A percentile compares a stretch with the other conserved stretches of the same genome.
phyloP scores from a whole-genome alignment of 129 eudicot genomes.

The Escallonia rubra region DNA sequence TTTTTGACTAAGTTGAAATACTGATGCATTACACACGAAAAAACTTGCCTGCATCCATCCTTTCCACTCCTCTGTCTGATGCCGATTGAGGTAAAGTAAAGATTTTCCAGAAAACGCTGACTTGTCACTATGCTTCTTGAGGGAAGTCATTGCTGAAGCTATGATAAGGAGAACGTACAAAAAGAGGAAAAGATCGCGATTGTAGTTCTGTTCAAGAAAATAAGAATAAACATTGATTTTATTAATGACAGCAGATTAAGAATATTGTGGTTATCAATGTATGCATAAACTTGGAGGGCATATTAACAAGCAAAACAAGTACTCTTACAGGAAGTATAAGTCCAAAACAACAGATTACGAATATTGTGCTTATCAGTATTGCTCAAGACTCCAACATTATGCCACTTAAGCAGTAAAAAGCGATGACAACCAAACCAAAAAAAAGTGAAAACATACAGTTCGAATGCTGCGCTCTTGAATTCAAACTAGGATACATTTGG shows the following conservation, averaged over 20 bases:
- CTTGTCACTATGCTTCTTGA: constrained; percentile 85
- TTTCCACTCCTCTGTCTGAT: constrained; percentile 98
- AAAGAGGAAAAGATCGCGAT: constrained; percentile 83
- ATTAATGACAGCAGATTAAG: background rate
- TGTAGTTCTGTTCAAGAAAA: constrained; percentile 63
- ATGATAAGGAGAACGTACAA: constrained; percentile 72
- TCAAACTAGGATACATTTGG: no score
- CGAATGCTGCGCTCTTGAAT: no score
- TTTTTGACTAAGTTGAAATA: background rate
- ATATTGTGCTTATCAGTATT: no score
- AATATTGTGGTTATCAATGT: background rate
- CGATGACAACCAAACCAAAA: no score
- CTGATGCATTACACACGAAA: constrained; percentile 1
- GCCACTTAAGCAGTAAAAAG: no score
- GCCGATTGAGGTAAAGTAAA: constrained; percentile 80
- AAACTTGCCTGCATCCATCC: constrained; percentile 96
- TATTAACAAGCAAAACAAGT: no score
- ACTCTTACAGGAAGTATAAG: no score
- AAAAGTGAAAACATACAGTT: no score
- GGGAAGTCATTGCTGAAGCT: constrained; percentile 82
- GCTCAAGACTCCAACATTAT: no score
- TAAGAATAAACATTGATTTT: background rate
- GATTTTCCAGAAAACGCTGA: constrained; percentile 85
- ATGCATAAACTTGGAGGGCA: no score
- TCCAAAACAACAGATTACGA: no score